Evolutionary conservation across 2,329 filamentous ascomycete species (phyloP).

Genomic region (Aspergillus sp.): DNA sequence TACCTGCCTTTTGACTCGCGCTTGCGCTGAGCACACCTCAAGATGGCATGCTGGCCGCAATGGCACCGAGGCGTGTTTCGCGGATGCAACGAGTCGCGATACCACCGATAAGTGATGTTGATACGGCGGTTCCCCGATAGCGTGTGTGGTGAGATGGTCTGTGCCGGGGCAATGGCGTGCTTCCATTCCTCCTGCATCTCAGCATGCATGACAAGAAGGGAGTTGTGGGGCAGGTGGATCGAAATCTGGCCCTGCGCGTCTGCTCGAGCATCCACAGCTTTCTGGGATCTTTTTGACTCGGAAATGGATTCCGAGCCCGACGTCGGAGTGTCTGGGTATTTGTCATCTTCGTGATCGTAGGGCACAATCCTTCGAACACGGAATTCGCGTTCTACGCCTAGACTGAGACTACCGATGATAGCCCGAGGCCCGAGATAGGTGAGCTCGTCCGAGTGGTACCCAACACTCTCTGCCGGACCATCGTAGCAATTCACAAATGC

Average conservation of each 20-base stretch:
- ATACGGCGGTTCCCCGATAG: conserved; percentile 77
- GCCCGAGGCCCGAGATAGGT: conserved; percentile 89
- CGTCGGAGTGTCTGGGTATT: conserved; percentile 7
- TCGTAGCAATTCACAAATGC: conserved; percentile 94
- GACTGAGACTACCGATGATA: conserved; percentile 83
- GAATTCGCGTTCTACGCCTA: conserved; percentile 92
- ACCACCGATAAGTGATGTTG: conserved; percentile 92
- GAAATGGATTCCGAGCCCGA: conserved; percentile 1
- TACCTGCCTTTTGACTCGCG: conserved; percentile 75
- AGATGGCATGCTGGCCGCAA: conserved; percentile 66
- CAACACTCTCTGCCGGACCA: conserved; percentile 77
- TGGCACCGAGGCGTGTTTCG: conserved; percentile 73
- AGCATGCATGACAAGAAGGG: conserved; percentile 90
- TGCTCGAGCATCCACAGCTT: conserved; percentile 30
- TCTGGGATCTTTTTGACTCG: conserved; percentile 3
- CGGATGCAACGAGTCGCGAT: conserved; percentile 74
- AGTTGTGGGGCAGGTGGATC: conserved; percentile 93
- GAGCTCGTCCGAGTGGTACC: conserved; percentile 88
- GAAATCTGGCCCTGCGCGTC: conserved; percentile 82
- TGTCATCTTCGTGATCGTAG: conserved; percentile 22
- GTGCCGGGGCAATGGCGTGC: conserved; percentile 74
- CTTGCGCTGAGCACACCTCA: conserved; percentile 79
- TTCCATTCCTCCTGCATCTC: conserved; percentile 99
- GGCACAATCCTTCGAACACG: conserved; percentile 76
- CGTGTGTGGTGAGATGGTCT: conserved; percentile 79